These are phyloP conservation scores for Cytospora schulzeri DNA, from an alignment of 2,329 filamentous ascomycete species.

Conservation along the genomic window DNA sequence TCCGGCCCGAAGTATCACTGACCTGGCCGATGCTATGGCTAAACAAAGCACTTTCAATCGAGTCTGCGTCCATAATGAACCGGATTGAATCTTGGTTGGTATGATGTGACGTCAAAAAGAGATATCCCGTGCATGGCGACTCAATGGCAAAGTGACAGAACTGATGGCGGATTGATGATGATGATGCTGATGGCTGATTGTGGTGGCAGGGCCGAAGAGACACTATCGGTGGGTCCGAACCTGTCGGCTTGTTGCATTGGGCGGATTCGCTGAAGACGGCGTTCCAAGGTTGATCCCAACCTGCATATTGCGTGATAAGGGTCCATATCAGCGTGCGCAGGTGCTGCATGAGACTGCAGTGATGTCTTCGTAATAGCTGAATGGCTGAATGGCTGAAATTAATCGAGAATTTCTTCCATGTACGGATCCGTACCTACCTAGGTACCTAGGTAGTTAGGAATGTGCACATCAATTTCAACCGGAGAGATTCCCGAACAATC, in stretches of 20 bases:
- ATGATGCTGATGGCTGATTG: neutral
- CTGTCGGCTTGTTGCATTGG: neutral
- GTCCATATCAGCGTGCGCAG: neutral
- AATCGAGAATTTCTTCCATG: neutral
- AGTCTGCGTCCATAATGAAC: too few relatives aligned
- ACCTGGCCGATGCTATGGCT: neutral
- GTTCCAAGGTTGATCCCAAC: neutral
- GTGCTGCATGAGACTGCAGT: too few relatives aligned
- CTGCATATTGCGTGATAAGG: neutral
- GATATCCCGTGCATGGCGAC: too few relatives aligned
- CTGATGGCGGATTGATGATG: neutral
- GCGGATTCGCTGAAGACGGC: neutral
- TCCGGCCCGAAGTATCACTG: neutral
- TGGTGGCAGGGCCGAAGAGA: too few relatives aligned
- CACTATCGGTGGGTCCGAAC: neutral
- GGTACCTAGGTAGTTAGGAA: too few relatives aligned
- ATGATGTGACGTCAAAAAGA: too few relatives aligned
- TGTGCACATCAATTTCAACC: neutral
- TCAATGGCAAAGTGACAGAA: too few relatives aligned
- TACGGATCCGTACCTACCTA: neutral
- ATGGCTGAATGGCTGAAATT: neutral
- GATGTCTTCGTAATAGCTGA: neutral
- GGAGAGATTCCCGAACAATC: neutral
- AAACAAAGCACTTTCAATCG: neutral
- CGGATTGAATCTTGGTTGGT: too few relatives aligned